Percentiles rank a stretch among this genome's conserved stretches.
phyloP scores from a whole-genome alignment of 2,329 filamentous ascomycete genomes.

The Cryoendolithus antarcticus region DNA sequence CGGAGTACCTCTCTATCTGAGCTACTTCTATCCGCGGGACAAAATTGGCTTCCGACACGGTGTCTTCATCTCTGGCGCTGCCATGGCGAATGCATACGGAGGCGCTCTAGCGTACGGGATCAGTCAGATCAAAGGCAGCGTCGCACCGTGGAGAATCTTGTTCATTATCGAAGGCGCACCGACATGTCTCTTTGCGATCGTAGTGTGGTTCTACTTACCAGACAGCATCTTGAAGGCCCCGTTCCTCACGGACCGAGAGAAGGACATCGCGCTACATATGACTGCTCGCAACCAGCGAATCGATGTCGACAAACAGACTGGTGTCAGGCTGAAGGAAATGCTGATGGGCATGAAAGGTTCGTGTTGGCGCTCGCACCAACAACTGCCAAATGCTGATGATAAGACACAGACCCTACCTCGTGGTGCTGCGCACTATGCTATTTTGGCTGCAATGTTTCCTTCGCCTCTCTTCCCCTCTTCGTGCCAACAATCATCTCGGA shows the following conservation, averaged over 20 bases:
- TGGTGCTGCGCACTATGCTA: slow-evolving; percentile 17
- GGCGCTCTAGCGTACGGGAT: slow-evolving; percentile 54
- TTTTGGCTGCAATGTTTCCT: slow-evolving; percentile 44
- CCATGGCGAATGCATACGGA: slow-evolving; percentile 69
- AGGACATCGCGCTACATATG: slow-evolving; percentile 39
- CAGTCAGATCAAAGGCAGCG: slow-evolving; percentile 42
- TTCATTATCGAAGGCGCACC: slow-evolving; percentile 54
- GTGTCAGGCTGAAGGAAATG: slow-evolving; percentile 36
- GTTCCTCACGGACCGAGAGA: slow-evolving; percentile 46
- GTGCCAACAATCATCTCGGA: slow-evolving; percentile 31
- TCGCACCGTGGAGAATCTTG: slow-evolving; percentile 51
- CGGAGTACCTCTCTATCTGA: slow-evolving; percentile 51
- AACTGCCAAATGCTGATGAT: no score
- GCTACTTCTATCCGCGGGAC: slow-evolving; percentile 48
- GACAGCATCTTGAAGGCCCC: slow-evolving; percentile 38
- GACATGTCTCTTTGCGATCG: slow-evolving; percentile 40
- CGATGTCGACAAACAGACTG: slow-evolving; percentile 26
- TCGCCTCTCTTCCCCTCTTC: slow-evolving; percentile 38
- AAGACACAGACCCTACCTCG: no score
- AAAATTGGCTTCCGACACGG: slow-evolving; percentile 45
- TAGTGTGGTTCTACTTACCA: slow-evolving; percentile 44
- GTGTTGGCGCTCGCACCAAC: no score
- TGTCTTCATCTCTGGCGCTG: slow-evolving; percentile 42
- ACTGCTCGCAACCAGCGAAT: slow-evolving; percentile 7
- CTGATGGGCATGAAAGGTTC: slow-evolving; percentile 29